These are phyloP conservation scores for Shiraia bambusicola DNA, from an alignment of 2,329 filamentous ascomycete species.

Conservation along the genomic window DNA sequence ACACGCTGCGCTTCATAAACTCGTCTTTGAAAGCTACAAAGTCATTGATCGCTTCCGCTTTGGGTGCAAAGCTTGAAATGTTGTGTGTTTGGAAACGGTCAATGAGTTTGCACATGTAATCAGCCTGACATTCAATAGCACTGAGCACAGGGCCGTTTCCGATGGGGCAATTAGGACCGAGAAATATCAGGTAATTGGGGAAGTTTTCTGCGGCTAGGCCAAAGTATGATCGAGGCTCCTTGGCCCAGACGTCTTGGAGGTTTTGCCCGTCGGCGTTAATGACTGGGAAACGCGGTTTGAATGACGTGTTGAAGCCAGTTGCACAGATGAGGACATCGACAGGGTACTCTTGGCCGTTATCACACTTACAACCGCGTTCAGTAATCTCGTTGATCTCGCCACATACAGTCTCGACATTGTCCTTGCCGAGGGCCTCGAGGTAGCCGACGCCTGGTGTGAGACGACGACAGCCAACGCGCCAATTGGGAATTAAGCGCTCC, in stretches of 20 bases:
- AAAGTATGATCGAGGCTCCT: conserved; percentile 47
- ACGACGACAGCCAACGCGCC: conserved; percentile 45
- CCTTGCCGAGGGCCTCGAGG: conserved; percentile 45
- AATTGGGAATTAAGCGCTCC: conserved; percentile 38
- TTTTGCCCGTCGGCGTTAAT: conserved; percentile 43
- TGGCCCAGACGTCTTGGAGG: conserved; percentile 50
- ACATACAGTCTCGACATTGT: conserved; percentile 47
- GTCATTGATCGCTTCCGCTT: conserved; percentile 51
- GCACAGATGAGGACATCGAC: conserved; percentile 43
- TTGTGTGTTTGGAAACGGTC: conserved; percentile 54
- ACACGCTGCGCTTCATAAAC: conserved; percentile 52
- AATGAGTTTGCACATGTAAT: conserved; percentile 55
- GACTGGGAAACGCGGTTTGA: conserved; percentile 51
- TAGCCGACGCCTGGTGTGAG: conserved; percentile 50
- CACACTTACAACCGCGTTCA: conserved; percentile 42
- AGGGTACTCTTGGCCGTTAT: conserved; percentile 38
- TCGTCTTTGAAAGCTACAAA: conserved; percentile 52
- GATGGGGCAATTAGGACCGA: conserved; percentile 47
- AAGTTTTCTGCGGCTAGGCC: conserved; percentile 50
- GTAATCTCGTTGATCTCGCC: conserved; percentile 39
- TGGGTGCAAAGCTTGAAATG: conserved; percentile 49
- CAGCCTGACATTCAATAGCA: conserved; percentile 51
- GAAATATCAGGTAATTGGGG: conserved; percentile 50
- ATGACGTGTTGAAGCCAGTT: conserved; percentile 42
- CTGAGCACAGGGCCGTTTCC: conserved; percentile 47